Evolutionary conservation across 2,329 filamentous ascomycete genomes (phyloP), one percentile per base, ranked within the genome.

Genomic region (Colletotrichum gigasporum): DNA sequence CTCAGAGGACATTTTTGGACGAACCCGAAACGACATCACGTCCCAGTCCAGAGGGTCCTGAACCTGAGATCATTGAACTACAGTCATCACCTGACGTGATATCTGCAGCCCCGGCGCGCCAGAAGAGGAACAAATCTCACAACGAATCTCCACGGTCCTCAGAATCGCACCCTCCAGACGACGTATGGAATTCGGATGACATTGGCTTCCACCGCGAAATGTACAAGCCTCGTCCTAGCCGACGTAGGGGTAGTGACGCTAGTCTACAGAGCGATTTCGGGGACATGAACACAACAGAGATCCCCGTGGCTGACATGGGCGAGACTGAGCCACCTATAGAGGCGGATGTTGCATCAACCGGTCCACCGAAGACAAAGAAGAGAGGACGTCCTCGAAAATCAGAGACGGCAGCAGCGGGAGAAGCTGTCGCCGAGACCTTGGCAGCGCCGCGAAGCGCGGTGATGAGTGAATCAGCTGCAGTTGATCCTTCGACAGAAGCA

Each of bases 31-130:
- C n/a, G n/a, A n/a, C n/a, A n/a, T n/a, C n/a, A n/a, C n/a, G n/a
- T n/a, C n/a, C n/a, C n/a, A n/a, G n/a, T n/a, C n/a, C n/a, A n/a
- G n/a, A n/a, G n/a, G n/a, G n/a, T n/a, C n/a, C n/a, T n/a, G n/a
- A n/a, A n/a, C n/a, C n/a, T n/a, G n/a, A n/a, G 11, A 32, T 37
- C 10, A 18, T 35, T 8, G 66, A 62, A 28, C 42, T 51, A 11
- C 41, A 24, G 8, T 71, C 69, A 2, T 71, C 67, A 11, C 69
- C 69, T 7, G 69, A 71, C 22, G 56, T 70, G 9, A 69, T 70
- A 32, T 45, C 68, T 14, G 55, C 52, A 55, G 54, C 56, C 22
- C 60, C 32, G 22, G 55, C 35, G n/a, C 59, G 16, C 24, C 62
- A 26, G 34, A 70, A 65, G 45, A 65, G 22, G 9, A 54, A 35